Conservation (phyloP, 805 yeast species). For the Candida saitoana region DNA sequence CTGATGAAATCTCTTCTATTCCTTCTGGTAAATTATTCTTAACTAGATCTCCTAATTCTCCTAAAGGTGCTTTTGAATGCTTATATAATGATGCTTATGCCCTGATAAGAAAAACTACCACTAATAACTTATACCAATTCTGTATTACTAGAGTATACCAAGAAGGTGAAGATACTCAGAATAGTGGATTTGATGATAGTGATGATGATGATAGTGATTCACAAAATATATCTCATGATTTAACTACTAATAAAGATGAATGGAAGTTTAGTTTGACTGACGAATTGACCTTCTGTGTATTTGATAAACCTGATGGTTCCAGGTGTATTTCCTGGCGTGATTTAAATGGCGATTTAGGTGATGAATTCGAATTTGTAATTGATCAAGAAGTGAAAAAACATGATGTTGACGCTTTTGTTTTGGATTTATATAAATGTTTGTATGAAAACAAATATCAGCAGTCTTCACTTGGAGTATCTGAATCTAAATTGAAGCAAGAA, state of each 20-base stretch:
- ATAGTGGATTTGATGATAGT: constrained; percentile 41
- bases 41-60: constrained; percentile 70
- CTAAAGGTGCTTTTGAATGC: constrained; percentile 83
- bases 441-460: constrained; percentile 70
- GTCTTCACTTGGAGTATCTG: constrained; percentile 43
- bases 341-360: constrained; percentile 81
- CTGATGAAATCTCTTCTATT: constrained; percentile 60
- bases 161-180: constrained; percentile 55
- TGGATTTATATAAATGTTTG: constrained; percentile 59
- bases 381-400: constrained; percentile 54
- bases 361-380: constrained; percentile 73
- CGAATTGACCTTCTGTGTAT: constrained; percentile 52
- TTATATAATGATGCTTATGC: constrained; percentile 78
- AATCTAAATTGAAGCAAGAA: constrained; percentile 48
- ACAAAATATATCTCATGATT: constrained; percentile 19
- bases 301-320: constrained; percentile 49
- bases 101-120: constrained; percentile 61
- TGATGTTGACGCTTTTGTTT: constrained; percentile 59
- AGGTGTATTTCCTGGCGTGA: constrained; percentile 76
- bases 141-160: constrained; percentile 64
- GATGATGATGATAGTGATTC: constrained; percentile 26
- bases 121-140: constrained; percentile 64
- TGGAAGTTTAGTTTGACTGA: constrained; percentile 66
- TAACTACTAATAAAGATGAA: constrained; percentile 50
- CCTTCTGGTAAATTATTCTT: constrained; percentile 79